Base-by-base conservation (phyloP, 306 rosid genomes). In the Erythrophleum fordii region DNA sequence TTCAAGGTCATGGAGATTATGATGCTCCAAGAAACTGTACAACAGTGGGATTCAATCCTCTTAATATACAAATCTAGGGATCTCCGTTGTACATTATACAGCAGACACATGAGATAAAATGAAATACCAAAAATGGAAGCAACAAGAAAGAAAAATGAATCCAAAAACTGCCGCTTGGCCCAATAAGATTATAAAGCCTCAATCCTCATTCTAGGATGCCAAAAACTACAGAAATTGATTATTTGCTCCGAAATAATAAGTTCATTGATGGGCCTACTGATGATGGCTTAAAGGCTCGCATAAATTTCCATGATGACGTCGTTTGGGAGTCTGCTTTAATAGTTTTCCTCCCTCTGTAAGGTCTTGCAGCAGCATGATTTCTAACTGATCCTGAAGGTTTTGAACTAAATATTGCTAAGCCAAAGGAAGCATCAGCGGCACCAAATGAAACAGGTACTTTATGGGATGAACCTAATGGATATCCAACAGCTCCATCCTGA, bases 401-500 rank as follows among this genome's bases (percentile, higher is more conserved):
- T 11, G 92, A 73, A 88, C 78, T 86, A n/a, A 90, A 90, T 75
- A 85, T 76, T 28, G 89, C 88, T 46, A 97, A 93, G 65, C 84
- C 77, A 26, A 90, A 95, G 51, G 99, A 93, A 67, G 88, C 26
- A 67, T 89, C 94, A 1, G 87, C 25, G 23, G 89, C 85, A 7
- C 97, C 92, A 82, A 93, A 90, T 45, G 99, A 95, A 39, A 85
- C 85, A 6, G 97, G 94, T 25, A 81, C 96, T 73, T 88, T 91
- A 25, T 79, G 87, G 22, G 97, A 85, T 77, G 89, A 69, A 35
- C 90, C 92, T 10, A 85, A 89, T 48, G 91, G 91, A 84, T 90
- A 86, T 69, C 98, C 99, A 22, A 95, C 97, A 25, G 96, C 96
- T 62, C 98, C 99, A 85, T 95, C 99, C 83, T 95, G 98, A 84